Percentiles rank a stretch among this genome's conserved stretches.
These are phyloP conservation scores for Crithidia expoeki DNA, from an alignment of 208 protist species.

Conservation along the genomic window DNA sequence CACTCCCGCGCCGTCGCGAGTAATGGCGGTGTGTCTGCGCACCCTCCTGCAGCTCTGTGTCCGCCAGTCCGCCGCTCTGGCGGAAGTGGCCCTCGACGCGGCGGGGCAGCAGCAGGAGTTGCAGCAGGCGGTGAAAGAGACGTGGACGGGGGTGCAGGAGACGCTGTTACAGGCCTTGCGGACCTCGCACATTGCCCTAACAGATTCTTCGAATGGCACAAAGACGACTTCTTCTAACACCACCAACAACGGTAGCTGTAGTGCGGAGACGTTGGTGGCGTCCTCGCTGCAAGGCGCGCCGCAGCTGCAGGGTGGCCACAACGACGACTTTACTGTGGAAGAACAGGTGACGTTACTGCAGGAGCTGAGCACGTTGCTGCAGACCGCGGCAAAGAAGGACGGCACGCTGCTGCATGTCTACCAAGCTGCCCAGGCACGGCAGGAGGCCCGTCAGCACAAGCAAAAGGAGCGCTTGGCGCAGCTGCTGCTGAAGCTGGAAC, in stretches of 20 bases:
- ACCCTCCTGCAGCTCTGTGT: slow-evolving; percentile 34
- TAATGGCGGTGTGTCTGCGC: slow-evolving; percentile 28
- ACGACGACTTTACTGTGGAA: slow-evolving; percentile 17
- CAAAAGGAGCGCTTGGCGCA: slow-evolving; percentile 27
- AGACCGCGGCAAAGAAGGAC: slow-evolving; percentile 59
- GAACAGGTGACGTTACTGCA: slow-evolving; percentile 38
- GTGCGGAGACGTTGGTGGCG: slow-evolving; percentile 5
- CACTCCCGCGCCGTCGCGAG: background rate
- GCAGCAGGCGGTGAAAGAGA: slow-evolving; percentile 32
- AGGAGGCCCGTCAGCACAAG: slow-evolving; percentile 27
- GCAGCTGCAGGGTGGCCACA: no score
- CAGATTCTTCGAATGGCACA: background rate
- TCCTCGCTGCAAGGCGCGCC: slow-evolving; percentile 7
- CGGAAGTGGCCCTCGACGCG: slow-evolving; percentile 26
- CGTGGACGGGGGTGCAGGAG: slow-evolving; percentile 35
- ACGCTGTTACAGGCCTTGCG: slow-evolving; percentile 25
- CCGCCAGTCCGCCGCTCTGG: slow-evolving; percentile 29
- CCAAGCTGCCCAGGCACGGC: slow-evolving; percentile 42
- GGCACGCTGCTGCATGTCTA: slow-evolving; percentile 63
- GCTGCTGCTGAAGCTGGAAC: slow-evolving; percentile 31
- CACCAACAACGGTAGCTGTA: background rate
- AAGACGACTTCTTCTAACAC: no score
- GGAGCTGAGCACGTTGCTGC: slow-evolving; percentile 53
- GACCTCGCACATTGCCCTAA: slow-evolving; percentile 19
- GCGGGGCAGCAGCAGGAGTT: slow-evolving; percentile 26